A percentile compares a stretch with the other conserved stretches of the same genome.
phyloP scores from a whole-genome alignment of 257 asterid genomes.

The Fraxinus cuspidata region DNA sequence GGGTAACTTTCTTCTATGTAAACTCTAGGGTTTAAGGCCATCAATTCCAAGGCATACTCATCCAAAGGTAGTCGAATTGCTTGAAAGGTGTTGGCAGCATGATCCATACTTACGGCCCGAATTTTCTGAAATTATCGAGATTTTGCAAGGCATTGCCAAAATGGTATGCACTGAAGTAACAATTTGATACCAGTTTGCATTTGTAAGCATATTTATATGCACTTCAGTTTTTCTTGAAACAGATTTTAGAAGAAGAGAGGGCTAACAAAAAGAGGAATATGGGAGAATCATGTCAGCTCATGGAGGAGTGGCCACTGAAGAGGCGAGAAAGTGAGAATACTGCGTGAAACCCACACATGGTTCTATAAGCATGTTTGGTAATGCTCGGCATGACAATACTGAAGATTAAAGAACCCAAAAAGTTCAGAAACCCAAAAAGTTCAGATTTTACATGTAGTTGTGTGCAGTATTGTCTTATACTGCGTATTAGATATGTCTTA shows the following conservation, averaged over 20 bases:
- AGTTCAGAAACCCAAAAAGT: not conserved
- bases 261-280: constrained; percentile 47
- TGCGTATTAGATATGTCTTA: not conserved
- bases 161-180: constrained; percentile 35
- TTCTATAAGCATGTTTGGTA: not conserved
- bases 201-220: too few species aligned
- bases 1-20: constrained; percentile 8
- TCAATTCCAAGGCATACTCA: constrained; percentile 55
- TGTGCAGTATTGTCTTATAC: not conserved
- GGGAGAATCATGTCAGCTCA: constrained; percentile 40
- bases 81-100: constrained; percentile 77
- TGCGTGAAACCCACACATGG: constrained; percentile 6
- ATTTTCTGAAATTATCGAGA: constrained; percentile 64
- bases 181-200: not conserved
- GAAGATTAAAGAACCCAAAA: not conserved
- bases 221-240: constrained; percentile 7
- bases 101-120: constrained; percentile 78
- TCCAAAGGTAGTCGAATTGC: constrained; percentile 60
- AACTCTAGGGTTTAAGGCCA: constrained; percentile 71
- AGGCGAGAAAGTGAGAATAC: constrained; percentile 30
- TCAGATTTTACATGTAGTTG: not conserved
- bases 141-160: constrained; percentile 51
- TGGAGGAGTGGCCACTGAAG: constrained; percentile 21
- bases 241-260: constrained; percentile 58
- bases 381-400: not conserved